These are phyloP conservation scores for Curvularia spicifera DNA, from an alignment of 2,329 filamentous ascomycete species.

Conservation along the genomic window DNA sequence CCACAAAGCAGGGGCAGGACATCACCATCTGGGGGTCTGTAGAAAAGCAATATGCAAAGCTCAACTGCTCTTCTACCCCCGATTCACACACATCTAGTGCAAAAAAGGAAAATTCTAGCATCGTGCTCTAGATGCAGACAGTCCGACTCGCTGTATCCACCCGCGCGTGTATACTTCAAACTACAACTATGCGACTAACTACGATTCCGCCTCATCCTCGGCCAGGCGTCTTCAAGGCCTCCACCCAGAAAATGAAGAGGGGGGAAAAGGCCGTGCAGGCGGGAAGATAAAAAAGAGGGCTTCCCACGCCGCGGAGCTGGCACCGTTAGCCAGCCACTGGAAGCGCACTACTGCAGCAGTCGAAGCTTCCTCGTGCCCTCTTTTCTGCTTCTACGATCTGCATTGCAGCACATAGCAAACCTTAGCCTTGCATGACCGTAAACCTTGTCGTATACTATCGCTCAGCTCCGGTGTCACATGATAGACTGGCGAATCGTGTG, in stretches of 20 bases:
- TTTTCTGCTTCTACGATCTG: neutral
- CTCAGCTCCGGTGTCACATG: slow-evolving; percentile 3
- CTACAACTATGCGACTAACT: neutral
- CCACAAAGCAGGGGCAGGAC: no score
- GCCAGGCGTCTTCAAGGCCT: neutral
- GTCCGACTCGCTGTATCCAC: neutral
- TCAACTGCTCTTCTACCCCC: no score
- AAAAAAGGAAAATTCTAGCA: no score
- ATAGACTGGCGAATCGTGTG: neutral
- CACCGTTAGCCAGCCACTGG: neutral
- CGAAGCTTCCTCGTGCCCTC: neutral
- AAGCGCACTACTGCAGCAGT: neutral
- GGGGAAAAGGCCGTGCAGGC: no score
- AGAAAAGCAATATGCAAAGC: no score
- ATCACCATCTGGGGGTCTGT: no score
- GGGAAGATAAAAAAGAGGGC: neutral
- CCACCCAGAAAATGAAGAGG: neutral
- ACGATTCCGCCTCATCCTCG: neutral
- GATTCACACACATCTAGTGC: no score
- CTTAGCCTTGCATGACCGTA: neutral
- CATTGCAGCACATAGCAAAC: neutral
- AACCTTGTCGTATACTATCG: neutral
- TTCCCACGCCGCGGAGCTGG: neutral
- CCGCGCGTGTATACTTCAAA: neutral
- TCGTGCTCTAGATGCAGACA: neutral